A percentile compares a stretch with the other conserved stretches of the same genome.
Conservation (phyloP, 1,139 yeast species). For the Geotrichum aggregatum region DNA sequence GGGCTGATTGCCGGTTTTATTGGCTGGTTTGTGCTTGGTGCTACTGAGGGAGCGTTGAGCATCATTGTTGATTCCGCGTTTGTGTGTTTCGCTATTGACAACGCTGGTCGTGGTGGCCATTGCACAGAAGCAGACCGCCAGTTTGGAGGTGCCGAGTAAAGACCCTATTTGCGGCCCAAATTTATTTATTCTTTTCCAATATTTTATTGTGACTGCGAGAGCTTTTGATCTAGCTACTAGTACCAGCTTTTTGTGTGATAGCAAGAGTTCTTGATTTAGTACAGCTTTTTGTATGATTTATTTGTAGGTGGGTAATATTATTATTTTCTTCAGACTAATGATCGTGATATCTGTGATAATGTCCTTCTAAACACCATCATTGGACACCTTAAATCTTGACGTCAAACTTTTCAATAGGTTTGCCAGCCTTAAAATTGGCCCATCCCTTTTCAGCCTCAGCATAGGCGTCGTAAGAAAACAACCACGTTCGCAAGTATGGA, state of each 20-base stretch:
- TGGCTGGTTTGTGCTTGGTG: constrained; percentile 45
- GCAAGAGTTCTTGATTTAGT: background rate
- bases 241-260: too few relatives aligned
- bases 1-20: constrained; percentile 42
- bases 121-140: constrained; percentile 38
- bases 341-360: too few relatives aligned
- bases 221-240: background rate
- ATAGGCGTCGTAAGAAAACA: constrained; percentile 37
- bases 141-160: constrained; percentile 28
- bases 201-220: background rate
- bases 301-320: too few relatives aligned
- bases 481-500: constrained; percentile 33
- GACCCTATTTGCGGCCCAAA: background rate
- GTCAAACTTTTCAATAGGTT: constrained; percentile 5
- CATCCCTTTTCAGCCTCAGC: constrained; percentile 25
- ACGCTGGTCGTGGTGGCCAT: constrained; percentile 34
- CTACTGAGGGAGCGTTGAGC: constrained; percentile 43
- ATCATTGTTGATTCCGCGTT: constrained; percentile 42
- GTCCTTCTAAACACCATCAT: too few relatives aligned
- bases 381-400: background rate
- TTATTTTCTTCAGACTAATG: too few relatives aligned
- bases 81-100: constrained; percentile 41
- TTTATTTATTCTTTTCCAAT: background rate
- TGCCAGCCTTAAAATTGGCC: constrained; percentile 3
- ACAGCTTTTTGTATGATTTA: too few relatives aligned